Evolutionary conservation across 805 yeast genomes (phyloP).

Genomic region (Lachancea nothofagi): DNA sequence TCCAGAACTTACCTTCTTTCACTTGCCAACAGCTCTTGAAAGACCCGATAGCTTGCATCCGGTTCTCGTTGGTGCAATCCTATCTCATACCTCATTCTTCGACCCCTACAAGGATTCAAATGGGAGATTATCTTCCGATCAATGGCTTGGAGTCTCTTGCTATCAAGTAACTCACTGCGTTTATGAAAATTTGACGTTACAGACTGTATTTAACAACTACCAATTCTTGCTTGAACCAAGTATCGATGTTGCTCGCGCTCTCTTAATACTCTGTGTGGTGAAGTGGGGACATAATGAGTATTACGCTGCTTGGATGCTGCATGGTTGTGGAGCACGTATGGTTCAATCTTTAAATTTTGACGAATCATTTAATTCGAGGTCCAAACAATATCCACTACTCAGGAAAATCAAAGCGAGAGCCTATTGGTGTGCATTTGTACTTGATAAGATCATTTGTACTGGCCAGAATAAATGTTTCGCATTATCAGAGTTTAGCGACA

Average conservation of each 20-base stretch:
- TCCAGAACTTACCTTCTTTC: slow-evolving; percentile 11
- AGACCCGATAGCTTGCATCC: slow-evolving; percentile 8
- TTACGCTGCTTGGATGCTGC: slow-evolving; percentile 13
- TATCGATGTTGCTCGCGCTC: slow-evolving; percentile 10
- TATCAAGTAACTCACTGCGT: slow-evolving; percentile 8
- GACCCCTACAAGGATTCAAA: slow-evolving; percentile 6
- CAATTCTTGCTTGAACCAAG: slow-evolving; percentile 7
- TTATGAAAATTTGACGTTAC: slow-evolving; percentile 10
- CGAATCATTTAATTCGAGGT: slow-evolving; percentile 6
- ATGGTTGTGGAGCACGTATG: slow-evolving; percentile 11
- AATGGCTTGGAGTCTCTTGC: slow-evolving; percentile 11
- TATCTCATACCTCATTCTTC: slow-evolving; percentile 7
- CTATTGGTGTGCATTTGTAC: slow-evolving; percentile 11
- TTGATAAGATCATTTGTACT: slow-evolving; percentile 10
- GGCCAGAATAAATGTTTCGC: slow-evolving; percentile 8
- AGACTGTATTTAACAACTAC: slow-evolving; percentile 9
- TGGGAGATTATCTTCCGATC: background rate
- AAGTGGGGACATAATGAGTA: slow-evolving; percentile 13
- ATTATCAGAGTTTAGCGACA: slow-evolving; percentile 1
- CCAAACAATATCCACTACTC: slow-evolving; percentile 4
- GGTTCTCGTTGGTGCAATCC: slow-evolving; percentile 8
- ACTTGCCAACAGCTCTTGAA: slow-evolving; percentile 7
- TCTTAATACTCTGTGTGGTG: slow-evolving; percentile 6
- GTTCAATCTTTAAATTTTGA: slow-evolving; percentile 12
- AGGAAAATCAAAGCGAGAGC: slow-evolving; percentile 6